phyloP scores from a whole-genome alignment of 805 yeast species.

The Ogataea allantospora region DNA sequence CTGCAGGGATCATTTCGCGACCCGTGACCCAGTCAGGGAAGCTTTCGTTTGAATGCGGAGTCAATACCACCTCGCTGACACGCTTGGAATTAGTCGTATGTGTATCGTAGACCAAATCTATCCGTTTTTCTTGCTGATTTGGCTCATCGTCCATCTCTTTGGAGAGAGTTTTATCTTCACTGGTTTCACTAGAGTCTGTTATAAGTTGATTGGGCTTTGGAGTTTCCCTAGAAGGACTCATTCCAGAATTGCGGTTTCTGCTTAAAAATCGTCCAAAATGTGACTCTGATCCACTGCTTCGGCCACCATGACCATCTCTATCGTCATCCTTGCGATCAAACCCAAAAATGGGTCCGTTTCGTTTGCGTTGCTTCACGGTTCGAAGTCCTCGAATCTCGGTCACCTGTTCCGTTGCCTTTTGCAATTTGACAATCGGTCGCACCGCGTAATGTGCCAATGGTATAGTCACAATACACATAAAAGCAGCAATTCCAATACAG shows the following conservation, averaged over 20 bases:
- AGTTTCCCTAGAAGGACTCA: background rate
- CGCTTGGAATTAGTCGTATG: background rate
- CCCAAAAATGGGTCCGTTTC: conserved; percentile 21
- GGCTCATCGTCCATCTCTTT: background rate
- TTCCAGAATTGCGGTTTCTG: background rate
- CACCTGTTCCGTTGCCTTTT: conserved; percentile 77
- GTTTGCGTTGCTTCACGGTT: conserved; percentile 14
- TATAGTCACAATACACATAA: conserved; percentile 72
- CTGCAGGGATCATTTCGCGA: conserved; percentile 21
- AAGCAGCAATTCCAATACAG: conserved; percentile 72
- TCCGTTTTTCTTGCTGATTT: background rate
- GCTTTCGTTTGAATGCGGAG: conserved; percentile 14
- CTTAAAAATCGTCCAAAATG: background rate
- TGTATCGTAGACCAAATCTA: background rate
- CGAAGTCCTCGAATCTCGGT: conserved; percentile 41
- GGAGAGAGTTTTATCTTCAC: conserved; percentile 3
- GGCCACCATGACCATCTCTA: background rate
- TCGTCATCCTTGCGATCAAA: conserved; percentile 8
- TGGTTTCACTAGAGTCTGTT: conserved; percentile 2
- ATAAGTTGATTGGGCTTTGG: too few species aligned
- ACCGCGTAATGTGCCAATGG: conserved; percentile 85
- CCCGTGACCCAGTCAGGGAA: conserved; percentile 8
- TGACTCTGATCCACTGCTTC: background rate
- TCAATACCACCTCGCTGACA: background rate
- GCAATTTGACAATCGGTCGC: conserved; percentile 74